Base-by-base conservation (phyloP, 2,329 filamentous ascomycete species). In the Ophioceras dolichostomum region DNA sequence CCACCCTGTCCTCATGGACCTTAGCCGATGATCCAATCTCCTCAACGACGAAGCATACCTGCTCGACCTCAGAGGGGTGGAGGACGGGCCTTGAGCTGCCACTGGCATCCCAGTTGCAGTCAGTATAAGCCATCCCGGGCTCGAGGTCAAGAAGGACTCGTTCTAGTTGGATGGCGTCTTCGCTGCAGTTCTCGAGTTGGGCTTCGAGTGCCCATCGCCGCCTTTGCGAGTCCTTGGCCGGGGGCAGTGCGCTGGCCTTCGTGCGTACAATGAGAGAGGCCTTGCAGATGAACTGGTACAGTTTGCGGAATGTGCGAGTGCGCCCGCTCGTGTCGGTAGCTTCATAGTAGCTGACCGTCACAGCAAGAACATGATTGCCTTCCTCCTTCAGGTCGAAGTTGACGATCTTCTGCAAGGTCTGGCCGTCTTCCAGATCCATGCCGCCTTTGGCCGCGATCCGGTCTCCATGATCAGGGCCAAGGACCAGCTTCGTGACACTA, bases 241-340 rank as follows among this genome's bases (percentile, higher is more conserved):
- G 36, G 55, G 68, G 52, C 39, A 85, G 53, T 36, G 77, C 69
- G 4, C 83, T 83, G 3, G 86, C 75, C 57, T 96, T 98, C 1
- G 89, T 95, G 44, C 89, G 70, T 41, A 98, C 89, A 44, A 88
- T 85, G 47, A 98, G 65, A 42, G 87, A 83, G 28, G 85, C 77
- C 63, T 94, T 89, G 53, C 88, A 91, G 39, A 93, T 79, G 54
- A 98, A 98, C 57, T 96, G 91, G 58, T 96, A 98, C 42, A 98
- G 64, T 62, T 96, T 96, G 46, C 89, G 70, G 54, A 96, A 96
- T 9, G 86, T 94, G 41, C 91, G 69, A 27, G 83, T 80, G 35
- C 85, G 73, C 3, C 76, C 76, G 45, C 70, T 73, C 14, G 72
- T 76, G 48, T 82, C 65, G n/a, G 71, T 73, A 0, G 83, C 87